phyloP scores from a whole-genome alignment of 176 grass and related monocot species.

The Tillandsia fasciculata region DNA sequence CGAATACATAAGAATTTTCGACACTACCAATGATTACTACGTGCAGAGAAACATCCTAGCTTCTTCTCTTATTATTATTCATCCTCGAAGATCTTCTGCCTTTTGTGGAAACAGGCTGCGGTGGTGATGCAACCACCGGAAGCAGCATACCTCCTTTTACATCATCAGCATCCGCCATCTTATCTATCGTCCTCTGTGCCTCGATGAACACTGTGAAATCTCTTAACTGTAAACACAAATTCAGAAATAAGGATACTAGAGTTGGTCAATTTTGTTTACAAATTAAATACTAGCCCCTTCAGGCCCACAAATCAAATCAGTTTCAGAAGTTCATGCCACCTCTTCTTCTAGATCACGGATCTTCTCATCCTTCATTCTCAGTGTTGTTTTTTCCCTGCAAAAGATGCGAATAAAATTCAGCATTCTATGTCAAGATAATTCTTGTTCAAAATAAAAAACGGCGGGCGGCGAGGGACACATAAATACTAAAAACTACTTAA shows the following conservation, averaged over 20 bases:
- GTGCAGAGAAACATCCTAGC: slow-evolving; percentile 6
- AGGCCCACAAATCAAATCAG: slow-evolving; percentile 1
- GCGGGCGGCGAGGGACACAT: too few relatives aligned
- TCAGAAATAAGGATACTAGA: slow-evolving; percentile 3
- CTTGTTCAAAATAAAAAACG: too few relatives aligned
- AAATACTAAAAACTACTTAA: neutral
- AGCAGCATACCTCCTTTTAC: slow-evolving; percentile 64
- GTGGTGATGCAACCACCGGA: slow-evolving; percentile 41
- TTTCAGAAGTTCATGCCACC: slow-evolving; percentile 29
- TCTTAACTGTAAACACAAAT: slow-evolving; percentile 49
- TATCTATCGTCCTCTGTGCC: slow-evolving; percentile 61
- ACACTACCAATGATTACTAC: too few relatives aligned
- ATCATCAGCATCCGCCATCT: slow-evolving; percentile 39
- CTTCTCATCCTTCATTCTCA: slow-evolving; percentile 49
- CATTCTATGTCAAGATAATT: too few relatives aligned
- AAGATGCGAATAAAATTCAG: neutral
- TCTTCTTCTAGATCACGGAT: slow-evolving; percentile 85
- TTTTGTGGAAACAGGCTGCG: slow-evolving; percentile 33
- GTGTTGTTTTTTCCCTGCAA: slow-evolving; percentile 34
- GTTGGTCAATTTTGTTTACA: neutral
- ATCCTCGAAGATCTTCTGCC: slow-evolving; percentile 59
- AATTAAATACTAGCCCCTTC: neutral
- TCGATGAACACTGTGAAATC: slow-evolving; percentile 79
- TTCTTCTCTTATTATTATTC: slow-evolving; percentile 49
- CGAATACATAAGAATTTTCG: too few relatives aligned